These are phyloP conservation scores for Selenicereus undatus DNA, from an alignment of 148 eudicot species.

Conservation along the genomic window DNA sequence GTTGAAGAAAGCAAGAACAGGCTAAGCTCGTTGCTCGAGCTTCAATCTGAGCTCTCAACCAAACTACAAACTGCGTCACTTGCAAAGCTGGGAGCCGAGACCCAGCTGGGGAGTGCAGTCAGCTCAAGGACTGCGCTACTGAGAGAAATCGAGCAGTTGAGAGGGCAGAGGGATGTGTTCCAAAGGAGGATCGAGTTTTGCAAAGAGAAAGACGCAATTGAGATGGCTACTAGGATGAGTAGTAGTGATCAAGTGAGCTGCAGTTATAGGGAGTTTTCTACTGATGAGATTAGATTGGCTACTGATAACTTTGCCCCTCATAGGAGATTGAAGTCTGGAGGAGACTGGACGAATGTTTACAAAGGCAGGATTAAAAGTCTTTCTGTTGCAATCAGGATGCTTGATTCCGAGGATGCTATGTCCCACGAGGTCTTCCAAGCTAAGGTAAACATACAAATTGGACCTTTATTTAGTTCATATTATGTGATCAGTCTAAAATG, in stretches of 20 bases:
- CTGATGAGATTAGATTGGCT: slow-evolving; percentile 54
- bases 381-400: slow-evolving; percentile 50
- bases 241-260: slow-evolving; percentile 28
- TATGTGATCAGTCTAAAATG: not conserved
- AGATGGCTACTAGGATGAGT: slow-evolving; percentile 37
- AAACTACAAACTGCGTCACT: slow-evolving; percentile 46
- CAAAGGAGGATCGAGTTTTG: slow-evolving; percentile 72
- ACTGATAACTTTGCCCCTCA: slow-evolving; percentile 51
- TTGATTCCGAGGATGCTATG: slow-evolving; percentile 25
- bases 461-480: not conserved
- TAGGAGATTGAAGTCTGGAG: slow-evolving; percentile 44
- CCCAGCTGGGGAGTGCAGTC: slow-evolving; percentile 44
- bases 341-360: slow-evolving; percentile 48
- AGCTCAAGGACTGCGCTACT: slow-evolving; percentile 40
- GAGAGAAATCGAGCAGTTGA: slow-evolving; percentile 59
- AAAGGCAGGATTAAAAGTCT: slow-evolving; percentile 50
- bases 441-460: slow-evolving; percentile 37
- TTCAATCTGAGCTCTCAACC: slow-evolving; percentile 56
- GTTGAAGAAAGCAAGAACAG: slow-evolving; percentile 55
- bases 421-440: slow-evolving; percentile 41
- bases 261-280: slow-evolving; percentile 47
- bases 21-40: slow-evolving; percentile 48
- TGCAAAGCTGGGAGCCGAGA: slow-evolving; percentile 42
- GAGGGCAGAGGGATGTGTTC: slow-evolving; percentile 59
- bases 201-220: slow-evolving; percentile 72